phyloP scores from a whole-genome alignment of 148 eudicot genomes.

The Simmondsia chinensis region DNA sequence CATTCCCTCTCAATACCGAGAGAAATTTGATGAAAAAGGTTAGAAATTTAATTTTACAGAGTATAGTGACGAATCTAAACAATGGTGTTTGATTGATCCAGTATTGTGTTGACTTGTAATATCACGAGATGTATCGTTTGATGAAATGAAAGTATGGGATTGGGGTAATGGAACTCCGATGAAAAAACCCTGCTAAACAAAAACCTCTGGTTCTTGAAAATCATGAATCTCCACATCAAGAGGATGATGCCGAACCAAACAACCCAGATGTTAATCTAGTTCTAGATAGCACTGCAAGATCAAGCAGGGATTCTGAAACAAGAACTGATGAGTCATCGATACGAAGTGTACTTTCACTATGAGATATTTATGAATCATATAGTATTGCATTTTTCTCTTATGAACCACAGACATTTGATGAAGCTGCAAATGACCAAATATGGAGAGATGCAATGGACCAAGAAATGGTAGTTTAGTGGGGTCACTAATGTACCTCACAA shows the following conservation, averaged over 20 bases:
- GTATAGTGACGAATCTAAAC: conserved; percentile 7
- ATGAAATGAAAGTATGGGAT: conserved; percentile 2
- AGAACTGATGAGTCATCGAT: not conserved
- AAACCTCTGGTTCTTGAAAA: not conserved
- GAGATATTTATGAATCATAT: too few relatives aligned
- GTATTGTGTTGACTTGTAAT: not conserved
- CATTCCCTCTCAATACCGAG: too few relatives aligned
- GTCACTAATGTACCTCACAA: too few relatives aligned
- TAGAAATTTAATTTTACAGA: not conserved
- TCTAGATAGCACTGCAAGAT: not conserved
- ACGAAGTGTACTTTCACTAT: not conserved
- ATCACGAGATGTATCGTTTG: conserved; percentile 4
- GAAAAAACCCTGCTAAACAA: not conserved
- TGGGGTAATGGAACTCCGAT: not conserved
- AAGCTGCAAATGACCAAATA: not conserved
- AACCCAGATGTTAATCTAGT: too few relatives aligned
- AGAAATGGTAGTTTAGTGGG: too few relatives aligned
- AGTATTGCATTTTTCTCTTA: too few relatives aligned
- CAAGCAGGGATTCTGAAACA: not conserved
- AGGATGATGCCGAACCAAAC: too few relatives aligned
- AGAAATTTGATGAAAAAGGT: too few relatives aligned
- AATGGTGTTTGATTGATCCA: not conserved
- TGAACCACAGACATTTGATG: not conserved
- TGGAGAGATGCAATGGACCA: conserved; percentile 3
- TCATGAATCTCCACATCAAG: too few relatives aligned